Conservation (phyloP, 1,139 yeast genomes). For the Suhomyces terraborum region DNA sequence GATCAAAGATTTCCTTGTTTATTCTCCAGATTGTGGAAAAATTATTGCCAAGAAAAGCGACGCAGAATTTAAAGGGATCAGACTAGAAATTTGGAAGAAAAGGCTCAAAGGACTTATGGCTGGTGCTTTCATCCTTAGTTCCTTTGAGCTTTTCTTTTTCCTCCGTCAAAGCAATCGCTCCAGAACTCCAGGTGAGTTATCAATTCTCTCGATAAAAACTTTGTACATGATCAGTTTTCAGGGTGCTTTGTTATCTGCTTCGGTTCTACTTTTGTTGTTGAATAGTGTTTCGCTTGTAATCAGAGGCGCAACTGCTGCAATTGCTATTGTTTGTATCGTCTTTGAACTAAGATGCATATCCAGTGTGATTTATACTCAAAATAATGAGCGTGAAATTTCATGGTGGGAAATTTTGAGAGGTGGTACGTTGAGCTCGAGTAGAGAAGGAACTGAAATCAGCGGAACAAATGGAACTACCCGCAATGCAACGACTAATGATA, state of each 20-base stretch:
- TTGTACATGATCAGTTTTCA: conserved; percentile 66
- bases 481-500: too few relatives aligned
- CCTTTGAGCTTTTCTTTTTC: conserved; percentile 34
- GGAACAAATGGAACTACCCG: conserved; percentile 3
- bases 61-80: conserved; percentile 52
- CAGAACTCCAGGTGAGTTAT: conserved; percentile 76
- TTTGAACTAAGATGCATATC: conserved; percentile 80
- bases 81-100: conserved; percentile 50
- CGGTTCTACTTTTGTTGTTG: conserved; percentile 58
- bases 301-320: conserved; percentile 67
- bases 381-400: conserved; percentile 67
- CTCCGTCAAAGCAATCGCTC: conserved; percentile 67
- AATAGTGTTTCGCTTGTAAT: conserved; percentile 65
- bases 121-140: conserved; percentile 48
- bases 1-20: conserved; percentile 58
- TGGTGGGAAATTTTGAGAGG: conserved; percentile 68
- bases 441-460: conserved; percentile 8
- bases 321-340: conserved; percentile 69
- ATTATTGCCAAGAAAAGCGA: conserved; percentile 40
- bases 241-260: conserved; percentile 71
- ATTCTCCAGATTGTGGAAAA: conserved; percentile 89
- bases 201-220: conserved; percentile 37
- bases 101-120: conserved; percentile 49
- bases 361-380: conserved; percentile 68
- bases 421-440: conserved; percentile 18